Evolutionary conservation across 2,329 filamentous ascomycete species (phyloP), one percentile per base, ranked within the genome.

Genomic region (Diplodia corticola): DNA sequence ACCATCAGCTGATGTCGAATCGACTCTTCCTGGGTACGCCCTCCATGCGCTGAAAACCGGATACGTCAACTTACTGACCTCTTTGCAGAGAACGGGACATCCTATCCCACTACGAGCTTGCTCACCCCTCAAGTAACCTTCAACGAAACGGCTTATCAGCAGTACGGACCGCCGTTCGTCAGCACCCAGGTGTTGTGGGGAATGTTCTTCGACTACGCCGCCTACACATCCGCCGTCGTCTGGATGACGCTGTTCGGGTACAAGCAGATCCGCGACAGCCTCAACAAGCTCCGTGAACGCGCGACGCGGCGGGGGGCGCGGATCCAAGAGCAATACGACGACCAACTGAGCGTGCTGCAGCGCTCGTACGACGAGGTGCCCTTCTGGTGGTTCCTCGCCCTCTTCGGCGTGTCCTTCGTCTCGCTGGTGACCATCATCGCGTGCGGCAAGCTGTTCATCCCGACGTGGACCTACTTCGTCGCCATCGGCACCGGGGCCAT

Each of bases 171-270:
- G 1, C 78, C 85, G n/a, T 86, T 86, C 68, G 82, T 87, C 63
- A 84, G 86, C 1, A 76, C 84, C 0, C 86, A 88, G 67, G 80
- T 83, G 49, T 78, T 86, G 3, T 88, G 86, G 86, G 73, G 75
- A 4, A 85, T 85, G 68, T 87, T 87, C 75, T 88, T 87, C 72
- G 84, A 85, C 71, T 88, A 88, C 65, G 85, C 86, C 5, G 83
- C 85, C 9, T 84, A 86, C 66, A 80, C 84, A 0, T 87, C 85
- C 0, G 84, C 85, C 0, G 78, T 88, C 55, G 82, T 83, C 5
- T 88, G 86, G 85, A 85, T 87, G 73, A 76, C 76, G 3, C 81
- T 86, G 0, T 88, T 88, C 66, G 84, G 85, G 0, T 85, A 77
- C 49, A 69, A 77, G 0, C 80, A 84, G 65, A 79, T 88, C 53